Base-by-base conservation (phyloP, 2,329 filamentous ascomycete genomes). In the Raffaelea arxii region DNA sequence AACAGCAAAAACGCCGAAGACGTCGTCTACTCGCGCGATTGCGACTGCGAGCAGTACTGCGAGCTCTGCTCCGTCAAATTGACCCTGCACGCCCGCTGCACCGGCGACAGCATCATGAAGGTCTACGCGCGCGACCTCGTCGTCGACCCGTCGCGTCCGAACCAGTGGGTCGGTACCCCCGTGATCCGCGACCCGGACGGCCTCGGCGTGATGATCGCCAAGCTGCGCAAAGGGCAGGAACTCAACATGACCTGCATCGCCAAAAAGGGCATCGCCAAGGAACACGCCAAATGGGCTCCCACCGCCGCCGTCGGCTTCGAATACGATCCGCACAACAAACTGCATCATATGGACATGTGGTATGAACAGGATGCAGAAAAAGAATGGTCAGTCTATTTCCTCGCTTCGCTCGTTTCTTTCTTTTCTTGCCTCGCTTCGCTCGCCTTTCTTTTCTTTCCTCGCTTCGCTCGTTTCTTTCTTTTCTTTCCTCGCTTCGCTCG, bases 181-280 rank as follows among this genome's bases (percentile, higher is more conserved):
- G 80, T 96, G 49, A 86, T 94, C 57, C 82, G 76, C 39, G 91
- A 98, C 62, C 77, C 84, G 1, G 86, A 91, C 43, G 82, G 82
- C 11, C 78, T 85, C 48, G 92, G 92, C 1, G 79, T 84, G 39
- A 74, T 97, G 55, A 91, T 98, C 54, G 86, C 85, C 59, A 97
- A 97, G 72, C 70, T 98, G 60, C 77, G 91, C 49, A 84, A 83
- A 59, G 88, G 85, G 3, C 92, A 98, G 67, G 89, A 95, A 65
- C 70, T 98, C 50, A 84, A 88, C 63, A 78, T 98, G 60, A 86
- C 79, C 51, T 97, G 91, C 62, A 85, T 96, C 54, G 92, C 91
- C 43, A 96, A 95, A 74, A 97, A 97, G 74, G 92, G 92, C 1
- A 97, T 97, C 54, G 90, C 91, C 32, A 98, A 98, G 72, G 92